Conservation (phyloP, 306 rosid genomes). For the Abrus precatorius region DNA sequence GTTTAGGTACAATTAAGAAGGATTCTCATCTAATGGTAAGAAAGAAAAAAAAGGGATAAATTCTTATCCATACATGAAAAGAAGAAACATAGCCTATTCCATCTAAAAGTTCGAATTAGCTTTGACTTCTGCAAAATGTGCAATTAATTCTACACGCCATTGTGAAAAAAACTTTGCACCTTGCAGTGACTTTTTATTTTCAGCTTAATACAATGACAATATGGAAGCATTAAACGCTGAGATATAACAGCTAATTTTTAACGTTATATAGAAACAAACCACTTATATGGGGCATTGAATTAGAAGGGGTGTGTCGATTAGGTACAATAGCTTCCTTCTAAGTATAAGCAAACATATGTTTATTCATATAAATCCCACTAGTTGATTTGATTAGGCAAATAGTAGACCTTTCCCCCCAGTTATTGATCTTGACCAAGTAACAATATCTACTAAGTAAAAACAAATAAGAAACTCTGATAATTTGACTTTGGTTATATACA, state of each 20-base stretch:
- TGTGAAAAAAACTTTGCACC: background rate
- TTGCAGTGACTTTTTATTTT: background rate
- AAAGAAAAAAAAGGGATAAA: background rate
- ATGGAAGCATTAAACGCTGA: background rate
- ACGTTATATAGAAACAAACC: background rate
- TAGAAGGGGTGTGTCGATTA: background rate
- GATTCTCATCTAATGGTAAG: background rate
- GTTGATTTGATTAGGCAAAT: background rate
- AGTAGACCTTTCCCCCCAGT: conserved; percentile 18
- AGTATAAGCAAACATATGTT: background rate
- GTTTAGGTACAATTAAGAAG: background rate
- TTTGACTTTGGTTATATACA: background rate
- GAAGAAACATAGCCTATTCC: conserved; percentile 5
- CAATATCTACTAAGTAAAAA: background rate
- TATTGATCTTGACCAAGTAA: background rate
- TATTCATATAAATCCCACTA: background rate
- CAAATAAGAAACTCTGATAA: too few species aligned
- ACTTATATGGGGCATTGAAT: background rate
- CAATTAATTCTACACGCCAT: background rate
- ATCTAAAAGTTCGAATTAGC: background rate
- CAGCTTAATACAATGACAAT: background rate
- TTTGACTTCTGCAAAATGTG: conserved; percentile 36
- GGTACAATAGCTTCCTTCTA: background rate
- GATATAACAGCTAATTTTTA: background rate
- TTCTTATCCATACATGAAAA: background rate